A percentile compares a stretch with the other conserved stretches of the same genome.
These are phyloP conservation scores for Amanita pseudoporphyria DNA, from an alignment of 768 basidiomycete species.

Conservation along the genomic window DNA sequence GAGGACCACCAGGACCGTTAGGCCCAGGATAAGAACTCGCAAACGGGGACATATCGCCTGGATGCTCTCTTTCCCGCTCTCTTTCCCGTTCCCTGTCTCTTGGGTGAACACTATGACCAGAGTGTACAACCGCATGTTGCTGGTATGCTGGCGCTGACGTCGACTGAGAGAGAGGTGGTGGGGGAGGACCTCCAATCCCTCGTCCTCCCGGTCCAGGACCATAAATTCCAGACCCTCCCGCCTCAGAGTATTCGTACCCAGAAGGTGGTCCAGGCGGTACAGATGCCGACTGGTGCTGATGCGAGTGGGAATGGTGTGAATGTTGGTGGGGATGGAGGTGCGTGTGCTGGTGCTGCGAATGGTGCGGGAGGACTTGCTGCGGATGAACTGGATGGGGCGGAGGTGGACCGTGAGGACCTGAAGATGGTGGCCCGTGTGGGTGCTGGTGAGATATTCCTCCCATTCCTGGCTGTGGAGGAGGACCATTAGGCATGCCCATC, in stretches of 20 bases:
- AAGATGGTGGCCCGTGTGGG: not conserved
- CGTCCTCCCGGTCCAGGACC: not conserved
- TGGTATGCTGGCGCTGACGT: conserved; percentile 1
- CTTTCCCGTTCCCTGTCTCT: conserved; percentile 1
- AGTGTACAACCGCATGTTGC: not conserved
- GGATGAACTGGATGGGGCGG: conserved; percentile 1
- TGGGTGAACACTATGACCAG: not conserved
- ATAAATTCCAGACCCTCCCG: conserved; percentile 1
- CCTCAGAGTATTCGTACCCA: conserved; percentile 4
- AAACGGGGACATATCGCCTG: conserved; percentile 5
- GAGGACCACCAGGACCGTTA: conserved; percentile 1
- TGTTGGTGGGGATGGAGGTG: conserved; percentile 7
- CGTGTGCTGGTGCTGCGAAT: conserved; percentile 11
- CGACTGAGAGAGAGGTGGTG: conserved; percentile 1
- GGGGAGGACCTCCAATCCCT: not conserved
- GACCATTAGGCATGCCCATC: conserved; percentile 10
- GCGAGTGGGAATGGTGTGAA: conserved; percentile 6
- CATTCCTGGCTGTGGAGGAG: not conserved
- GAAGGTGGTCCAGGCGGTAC: not conserved
- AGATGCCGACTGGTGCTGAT: not conserved
- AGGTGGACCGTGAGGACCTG: conserved; percentile 1
- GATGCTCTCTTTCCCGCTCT: conserved; percentile 2
- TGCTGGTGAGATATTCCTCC: not conserved
- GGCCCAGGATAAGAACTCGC: not conserved
- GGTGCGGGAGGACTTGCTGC: conserved; percentile 2